These are phyloP conservation scores for Sungouiozyma intestinalis DNA, from an alignment of 805 yeast genomes.

Conservation along the genomic window DNA sequence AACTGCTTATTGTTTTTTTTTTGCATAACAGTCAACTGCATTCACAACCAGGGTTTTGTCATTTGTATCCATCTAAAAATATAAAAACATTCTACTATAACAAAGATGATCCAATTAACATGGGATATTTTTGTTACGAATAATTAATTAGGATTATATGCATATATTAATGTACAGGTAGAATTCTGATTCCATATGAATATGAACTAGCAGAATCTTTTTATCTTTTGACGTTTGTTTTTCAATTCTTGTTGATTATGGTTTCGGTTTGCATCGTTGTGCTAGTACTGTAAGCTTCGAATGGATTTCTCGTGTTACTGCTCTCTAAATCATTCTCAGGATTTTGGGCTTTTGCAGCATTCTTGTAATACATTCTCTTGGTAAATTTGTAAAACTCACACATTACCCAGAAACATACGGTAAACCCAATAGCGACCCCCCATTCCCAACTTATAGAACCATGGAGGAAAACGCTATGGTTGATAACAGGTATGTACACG, in stretches of 20 bases:
- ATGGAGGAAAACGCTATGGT: slow-evolving; percentile 65
- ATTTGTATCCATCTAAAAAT: too few species aligned
- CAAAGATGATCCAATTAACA: too few species aligned
- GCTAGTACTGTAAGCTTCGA: slow-evolving; percentile 46
- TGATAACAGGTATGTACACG: slow-evolving; percentile 81
- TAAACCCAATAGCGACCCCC: slow-evolving; percentile 60
- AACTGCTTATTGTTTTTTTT: too few species aligned
- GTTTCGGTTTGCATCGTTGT: slow-evolving; percentile 32
- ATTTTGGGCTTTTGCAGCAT: slow-evolving; percentile 35
- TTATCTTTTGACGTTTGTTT: neutral
- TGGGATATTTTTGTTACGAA: too few species aligned
- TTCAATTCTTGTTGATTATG: slow-evolving; percentile 5
- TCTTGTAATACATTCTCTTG: slow-evolving; percentile 48
- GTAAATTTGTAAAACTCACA: slow-evolving; percentile 58
- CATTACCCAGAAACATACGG: slow-evolving; percentile 45
- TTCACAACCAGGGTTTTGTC: too few species aligned
- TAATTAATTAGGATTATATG: too few species aligned
- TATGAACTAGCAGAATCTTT: too few species aligned
- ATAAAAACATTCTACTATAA: too few species aligned
- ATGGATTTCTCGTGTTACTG: slow-evolving; percentile 37
- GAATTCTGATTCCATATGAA: neutral
- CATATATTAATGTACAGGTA: neutral
- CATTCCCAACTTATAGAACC: slow-evolving; percentile 65
- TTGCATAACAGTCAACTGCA: too few species aligned
- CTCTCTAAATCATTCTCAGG: slow-evolving; percentile 58